Base-by-base conservation (phyloP, 2,329 filamentous ascomycete species). In the Aspergillus candidus region DNA sequence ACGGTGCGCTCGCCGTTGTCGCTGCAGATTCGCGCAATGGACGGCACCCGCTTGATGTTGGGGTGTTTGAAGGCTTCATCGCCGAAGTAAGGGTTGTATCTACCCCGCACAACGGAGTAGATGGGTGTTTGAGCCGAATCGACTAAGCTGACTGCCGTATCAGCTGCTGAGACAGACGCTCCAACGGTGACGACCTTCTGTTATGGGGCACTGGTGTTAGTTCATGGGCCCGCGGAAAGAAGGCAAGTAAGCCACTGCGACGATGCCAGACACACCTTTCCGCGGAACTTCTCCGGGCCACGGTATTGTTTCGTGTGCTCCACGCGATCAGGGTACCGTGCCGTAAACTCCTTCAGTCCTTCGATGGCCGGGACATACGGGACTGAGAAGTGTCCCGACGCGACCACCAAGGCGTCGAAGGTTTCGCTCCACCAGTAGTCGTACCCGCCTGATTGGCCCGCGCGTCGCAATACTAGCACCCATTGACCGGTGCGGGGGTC, bases 391-490 rank as follows among this genome's bases (percentile, higher is more conserved):
- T 82, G 79, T 0, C 80, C 80, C 30, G 70, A 79, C 1, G 78
- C 80, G 3, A 83, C 73, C 1, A 82, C 66, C 0, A 83, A 70
- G 0, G 77, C 79, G 52, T 84, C 80, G 44, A 83, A 83, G 22
- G 65, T 66, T 55, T 84, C 81, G 0, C 63, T 65, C 80, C 80
- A 83, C 79, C 81, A 84, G 47, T 75, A 74, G 52, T 83, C 77
- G 33, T 62, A 60, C 11, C 60, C 65, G 11, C 35, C 39, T 3
- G 43, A 34, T 17, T 29, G 49, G 7, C 52, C 59, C 6, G 62
- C 55, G 32, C 69, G 68, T 12, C 78, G 67, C 17, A 84, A 56
- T 1, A 72, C 75, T 3, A 82, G 52, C 33, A 68, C 69, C 79
- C 74, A 83, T 60, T 75, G 74, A 0, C 59, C 52, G 0, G 65